Evolutionary conservation across 2,329 filamentous ascomycete genomes (phyloP).

Genomic region (Onygenales sp.): DNA sequence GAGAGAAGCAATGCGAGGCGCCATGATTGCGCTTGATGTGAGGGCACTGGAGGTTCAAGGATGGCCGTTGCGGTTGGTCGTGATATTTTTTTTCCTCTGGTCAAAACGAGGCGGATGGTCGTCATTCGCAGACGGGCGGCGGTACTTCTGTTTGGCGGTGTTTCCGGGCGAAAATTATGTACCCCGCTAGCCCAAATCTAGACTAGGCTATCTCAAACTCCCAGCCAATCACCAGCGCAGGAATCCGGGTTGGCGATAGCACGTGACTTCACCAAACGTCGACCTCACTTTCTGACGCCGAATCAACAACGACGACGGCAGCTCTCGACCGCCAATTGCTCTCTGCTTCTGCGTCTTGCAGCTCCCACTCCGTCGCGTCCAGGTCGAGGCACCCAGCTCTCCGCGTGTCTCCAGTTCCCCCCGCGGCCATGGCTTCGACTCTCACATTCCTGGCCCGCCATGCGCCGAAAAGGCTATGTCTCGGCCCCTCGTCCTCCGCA

Average conservation of each 20-base stretch:
- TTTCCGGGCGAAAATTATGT: neutral
- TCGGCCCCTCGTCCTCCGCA: slow-evolving; percentile 40
- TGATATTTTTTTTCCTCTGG: neutral
- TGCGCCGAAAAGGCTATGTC: slow-evolving; percentile 50
- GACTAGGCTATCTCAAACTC: neutral
- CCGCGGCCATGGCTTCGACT: slow-evolving; percentile 47
- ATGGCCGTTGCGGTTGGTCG: neutral
- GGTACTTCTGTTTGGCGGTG: neutral
- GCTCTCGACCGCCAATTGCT: neutral
- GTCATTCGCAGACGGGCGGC: neutral
- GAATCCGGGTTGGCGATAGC: neutral
- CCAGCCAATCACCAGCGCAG: neutral
- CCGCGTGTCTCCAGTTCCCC: slow-evolving; percentile 13
- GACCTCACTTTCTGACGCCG: neutral
- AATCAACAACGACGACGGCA: neutral
- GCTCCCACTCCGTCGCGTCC: slow-evolving; percentile 22
- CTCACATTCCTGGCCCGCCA: slow-evolving; percentile 52
- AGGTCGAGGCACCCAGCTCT: slow-evolving; percentile 25
- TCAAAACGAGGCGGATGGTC: neutral
- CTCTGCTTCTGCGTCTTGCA: slow-evolving; percentile 1
- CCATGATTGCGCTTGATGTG: slow-evolving; percentile 27
- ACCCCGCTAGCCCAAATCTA: neutral
- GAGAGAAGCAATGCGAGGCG: slow-evolving; percentile 32
- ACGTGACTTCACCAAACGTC: neutral
- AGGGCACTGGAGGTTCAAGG: slow-evolving; percentile 1